Evolutionary conservation across 352 stramenopile genomes (phyloP).

Genomic region (Globisporangium spiculum): DNA sequence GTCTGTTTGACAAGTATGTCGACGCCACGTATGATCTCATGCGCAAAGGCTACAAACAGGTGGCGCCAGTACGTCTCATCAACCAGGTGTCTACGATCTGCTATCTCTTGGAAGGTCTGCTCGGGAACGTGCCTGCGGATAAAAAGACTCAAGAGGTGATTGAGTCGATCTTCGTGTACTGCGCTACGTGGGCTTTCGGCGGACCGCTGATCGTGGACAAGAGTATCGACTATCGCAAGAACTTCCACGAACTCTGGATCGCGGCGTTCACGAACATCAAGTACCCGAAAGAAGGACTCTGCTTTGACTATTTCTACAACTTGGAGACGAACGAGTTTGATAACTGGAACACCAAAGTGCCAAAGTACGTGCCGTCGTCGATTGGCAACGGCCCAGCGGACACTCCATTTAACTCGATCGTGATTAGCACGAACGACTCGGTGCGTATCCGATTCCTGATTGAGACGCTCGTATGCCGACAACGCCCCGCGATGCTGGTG

Average conservation of each 20-base stretch:
- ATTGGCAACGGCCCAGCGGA: conserved; percentile 93
- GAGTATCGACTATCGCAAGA: conserved; percentile 87
- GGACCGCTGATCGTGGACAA: conserved; percentile 94
- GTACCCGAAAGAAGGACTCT: conserved; percentile 94
- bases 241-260: conserved; percentile 86
- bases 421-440: conserved; percentile 95
- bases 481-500: conserved; percentile 95
- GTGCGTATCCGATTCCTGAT: conserved; percentile 94
- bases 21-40: conserved; percentile 93
- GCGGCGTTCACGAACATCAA: conserved; percentile 84
- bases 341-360: conserved; percentile 92
- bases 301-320: conserved; percentile 98
- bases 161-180: conserved; percentile 96
- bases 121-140: conserved; percentile 77
- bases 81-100: conserved; percentile 96
- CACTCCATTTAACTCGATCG: conserved; percentile 95
- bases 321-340: conserved; percentile 90
- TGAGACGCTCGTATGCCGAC: conserved; percentile 91
- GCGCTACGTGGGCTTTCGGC: conserved; percentile 95
- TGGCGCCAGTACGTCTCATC: conserved; percentile 92
- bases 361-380: conserved; percentile 84
- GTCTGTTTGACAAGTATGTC: conserved; percentile 96
- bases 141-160: conserved; percentile 93
- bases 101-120: conserved; percentile 94
- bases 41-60: conserved; percentile 94